These are phyloP conservation scores for Sarcomyxa edulis DNA, from an alignment of 768 basidiomycete genomes.

Conservation along the genomic window DNA sequence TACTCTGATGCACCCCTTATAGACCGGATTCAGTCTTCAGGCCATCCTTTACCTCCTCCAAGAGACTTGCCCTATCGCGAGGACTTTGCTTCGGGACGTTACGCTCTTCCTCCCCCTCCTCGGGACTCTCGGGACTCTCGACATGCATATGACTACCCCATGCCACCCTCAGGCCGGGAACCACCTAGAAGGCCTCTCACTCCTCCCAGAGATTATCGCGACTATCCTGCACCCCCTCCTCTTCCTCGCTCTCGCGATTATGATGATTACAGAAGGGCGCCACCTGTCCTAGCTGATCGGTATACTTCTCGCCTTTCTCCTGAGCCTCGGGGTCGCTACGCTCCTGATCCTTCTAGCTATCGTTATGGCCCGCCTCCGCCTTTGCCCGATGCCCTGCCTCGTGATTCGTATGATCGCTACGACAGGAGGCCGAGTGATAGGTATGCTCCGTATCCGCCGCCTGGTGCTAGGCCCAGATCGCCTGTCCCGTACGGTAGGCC, in stretches of 20 bases:
- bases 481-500: constrained; percentile 38
- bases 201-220: constrained; percentile 63
- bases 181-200: constrained; percentile 56
- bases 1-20: constrained; percentile 45
- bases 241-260: constrained; percentile 50
- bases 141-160: constrained; percentile 59
- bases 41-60: constrained; percentile 39
- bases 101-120: constrained; percentile 31
- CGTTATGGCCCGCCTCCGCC: constrained; percentile 46
- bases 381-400: constrained; percentile 38
- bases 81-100: constrained; percentile 45
- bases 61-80: constrained; percentile 40
- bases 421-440: constrained; percentile 49
- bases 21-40: constrained; percentile 50
- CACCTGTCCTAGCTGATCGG: constrained; percentile 36
- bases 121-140: constrained; percentile 53
- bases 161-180: constrained; percentile 44
- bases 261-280: constrained; percentile 59
- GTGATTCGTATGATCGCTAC: constrained; percentile 57
- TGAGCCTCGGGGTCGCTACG: constrained; percentile 48
- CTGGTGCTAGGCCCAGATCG: constrained; percentile 52
- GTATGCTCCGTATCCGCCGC: constrained; percentile 35
- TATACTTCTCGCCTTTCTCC: constrained; percentile 50
- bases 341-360: constrained; percentile 49
- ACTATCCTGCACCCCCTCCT: constrained; percentile 45